Conservation (phyloP, 345 rosid genomes). For the Citrus reticulata region DNA sequence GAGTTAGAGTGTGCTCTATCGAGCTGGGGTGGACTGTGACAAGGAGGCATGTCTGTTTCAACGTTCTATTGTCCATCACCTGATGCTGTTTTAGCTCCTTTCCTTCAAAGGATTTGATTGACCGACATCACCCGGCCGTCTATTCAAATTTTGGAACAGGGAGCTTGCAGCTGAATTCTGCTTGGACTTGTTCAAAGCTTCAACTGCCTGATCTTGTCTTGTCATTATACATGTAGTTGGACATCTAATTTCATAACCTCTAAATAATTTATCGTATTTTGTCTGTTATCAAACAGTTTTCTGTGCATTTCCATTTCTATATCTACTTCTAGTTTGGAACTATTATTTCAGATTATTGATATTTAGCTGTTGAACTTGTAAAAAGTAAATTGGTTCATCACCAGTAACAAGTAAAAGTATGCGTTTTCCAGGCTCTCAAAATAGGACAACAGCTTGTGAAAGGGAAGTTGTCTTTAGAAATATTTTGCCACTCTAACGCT, state of each 20-base stretch:
- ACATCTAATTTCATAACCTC: not conserved
- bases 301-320: not conserved
- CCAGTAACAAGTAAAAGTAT: too few species aligned
- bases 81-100: constrained; percentile 37
- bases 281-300: not conserved
- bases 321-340: too few species aligned
- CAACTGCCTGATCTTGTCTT: not conserved
- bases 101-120: constrained; percentile 28
- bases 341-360: not conserved
- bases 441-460: not conserved
- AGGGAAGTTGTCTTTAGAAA: not conserved
- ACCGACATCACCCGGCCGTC: constrained; percentile 19
- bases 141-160: constrained; percentile 53
- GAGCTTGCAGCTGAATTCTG: constrained; percentile 50
- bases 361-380: not conserved
- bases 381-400: not conserved
- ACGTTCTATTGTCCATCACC: constrained; percentile 44
- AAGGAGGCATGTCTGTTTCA: constrained; percentile 39
- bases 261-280: not conserved
- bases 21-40: constrained; percentile 38
- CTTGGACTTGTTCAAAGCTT: constrained; percentile 54
- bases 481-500: too few species aligned
- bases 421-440: too few species aligned
- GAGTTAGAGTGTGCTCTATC: constrained; percentile 49
- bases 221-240: not conserved